Percentiles rank a stretch among this genome's conserved stretches.
Evolutionary conservation across 208 protist genomes (phyloP).

Genomic region (Acanthamoeba polyphaga): DNA sequence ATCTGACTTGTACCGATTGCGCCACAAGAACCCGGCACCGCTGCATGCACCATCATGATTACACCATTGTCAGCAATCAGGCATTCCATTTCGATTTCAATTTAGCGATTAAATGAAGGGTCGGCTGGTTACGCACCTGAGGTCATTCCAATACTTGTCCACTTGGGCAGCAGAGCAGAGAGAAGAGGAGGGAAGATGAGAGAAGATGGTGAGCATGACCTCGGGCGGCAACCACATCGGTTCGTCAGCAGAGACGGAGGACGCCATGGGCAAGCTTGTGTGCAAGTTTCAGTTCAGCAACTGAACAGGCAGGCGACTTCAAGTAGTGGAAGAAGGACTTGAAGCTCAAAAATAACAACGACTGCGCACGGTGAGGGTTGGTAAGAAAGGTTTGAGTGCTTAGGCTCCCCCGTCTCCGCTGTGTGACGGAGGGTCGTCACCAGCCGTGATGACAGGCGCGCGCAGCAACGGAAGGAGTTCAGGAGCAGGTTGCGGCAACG

Average conservation of each 20-base stretch:
- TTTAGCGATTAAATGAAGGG: neutral
- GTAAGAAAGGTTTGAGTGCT: too few relatives aligned
- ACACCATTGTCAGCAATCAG: too few relatives aligned
- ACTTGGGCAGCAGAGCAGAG: conserved; percentile 9
- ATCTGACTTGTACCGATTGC: conserved; percentile 23
- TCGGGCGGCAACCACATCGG: conserved; percentile 30
- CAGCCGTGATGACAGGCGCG: neutral
- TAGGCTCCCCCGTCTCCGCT: too few relatives aligned
- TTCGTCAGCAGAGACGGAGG: neutral
- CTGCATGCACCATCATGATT: neutral
- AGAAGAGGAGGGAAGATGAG: neutral
- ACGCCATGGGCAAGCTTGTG: neutral
- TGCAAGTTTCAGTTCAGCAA: neutral
- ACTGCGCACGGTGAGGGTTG: too few relatives aligned
- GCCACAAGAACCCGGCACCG: conserved; percentile 15
- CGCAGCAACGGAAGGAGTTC: neutral
- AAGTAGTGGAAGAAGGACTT: neutral
- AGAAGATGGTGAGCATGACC: conserved; percentile 50
- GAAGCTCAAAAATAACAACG: too few relatives aligned
- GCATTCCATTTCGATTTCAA: too few relatives aligned
- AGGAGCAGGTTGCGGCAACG: neutral
- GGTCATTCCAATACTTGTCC: conserved; percentile 57
- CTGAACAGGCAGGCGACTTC: neutral
- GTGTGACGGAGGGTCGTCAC: neutral
- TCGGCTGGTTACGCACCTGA: neutral